Conservation (phyloP, 1,284 basidiomycete species). For the Phaffia rhodozyma region DNA sequence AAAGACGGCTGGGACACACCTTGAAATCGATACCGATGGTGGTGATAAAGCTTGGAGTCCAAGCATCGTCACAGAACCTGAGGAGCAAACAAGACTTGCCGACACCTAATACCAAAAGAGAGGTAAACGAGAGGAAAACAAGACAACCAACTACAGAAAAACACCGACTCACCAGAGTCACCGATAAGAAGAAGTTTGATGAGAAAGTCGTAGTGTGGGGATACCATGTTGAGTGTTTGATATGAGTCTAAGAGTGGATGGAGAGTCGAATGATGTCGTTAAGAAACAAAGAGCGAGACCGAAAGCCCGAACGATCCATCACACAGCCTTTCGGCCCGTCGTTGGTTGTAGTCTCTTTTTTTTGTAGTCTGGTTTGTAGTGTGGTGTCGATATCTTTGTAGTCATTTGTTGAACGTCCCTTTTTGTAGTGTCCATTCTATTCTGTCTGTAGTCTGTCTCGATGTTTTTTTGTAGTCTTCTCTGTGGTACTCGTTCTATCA, state of each 20-base stretch:
- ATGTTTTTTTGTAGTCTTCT: no score
- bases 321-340: no score
- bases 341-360: no score
- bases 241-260: no score
- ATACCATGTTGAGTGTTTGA: slow-evolving; percentile 14
- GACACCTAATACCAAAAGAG: slow-evolving; percentile 50
- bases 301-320: no score
- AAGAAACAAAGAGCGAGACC: neutral
- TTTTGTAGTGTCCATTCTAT: no score
- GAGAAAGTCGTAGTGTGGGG: slow-evolving; percentile 75
- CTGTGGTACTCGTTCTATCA: no score
- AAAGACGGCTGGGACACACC: slow-evolving; percentile 18
- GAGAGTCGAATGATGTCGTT: neutral
- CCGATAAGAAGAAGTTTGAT: slow-evolving; percentile 97
- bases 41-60: slow-evolving; percentile 99
- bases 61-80: slow-evolving; percentile 98
- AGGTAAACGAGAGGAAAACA: neutral
- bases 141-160: neutral
- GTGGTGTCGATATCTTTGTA: no score
- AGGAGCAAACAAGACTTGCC: slow-evolving; percentile 97
- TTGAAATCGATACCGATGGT: slow-evolving; percentile 60
- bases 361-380: no score
- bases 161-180: slow-evolving; percentile 61
- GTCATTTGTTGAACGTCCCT: no score
- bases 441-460: no score